phyloP scores from a whole-genome alignment of 768 basidiomycete genomes.

The Tylopilus cervinicoccineus region DNA sequence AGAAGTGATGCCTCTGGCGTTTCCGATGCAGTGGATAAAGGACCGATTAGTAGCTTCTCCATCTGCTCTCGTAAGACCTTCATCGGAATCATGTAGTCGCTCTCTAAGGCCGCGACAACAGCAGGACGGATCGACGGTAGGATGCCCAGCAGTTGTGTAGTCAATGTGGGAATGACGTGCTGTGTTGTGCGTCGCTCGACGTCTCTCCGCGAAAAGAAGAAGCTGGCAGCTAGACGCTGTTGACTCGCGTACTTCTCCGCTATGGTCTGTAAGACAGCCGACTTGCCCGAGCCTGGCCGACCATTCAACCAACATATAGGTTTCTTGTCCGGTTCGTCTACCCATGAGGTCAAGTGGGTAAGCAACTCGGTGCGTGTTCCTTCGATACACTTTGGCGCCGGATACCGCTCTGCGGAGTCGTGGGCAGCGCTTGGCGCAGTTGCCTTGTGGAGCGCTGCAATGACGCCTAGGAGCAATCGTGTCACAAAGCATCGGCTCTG shows the following conservation, averaged over 20 bases:
- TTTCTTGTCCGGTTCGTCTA: conserved; percentile 6
- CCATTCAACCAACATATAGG: conserved; percentile 25
- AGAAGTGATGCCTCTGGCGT: conserved; percentile 10
- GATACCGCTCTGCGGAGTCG: conserved; percentile 18
- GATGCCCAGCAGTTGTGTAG: conserved; percentile 26
- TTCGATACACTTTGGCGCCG: conserved; percentile 21
- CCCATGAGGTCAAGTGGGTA: conserved; percentile 13
- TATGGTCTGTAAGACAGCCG: conserved; percentile 30
- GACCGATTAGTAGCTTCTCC: conserved; percentile 23
- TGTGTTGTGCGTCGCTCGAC: conserved; percentile 19
- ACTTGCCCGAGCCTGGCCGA: conserved; percentile 25
- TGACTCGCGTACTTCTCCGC: conserved; percentile 22
- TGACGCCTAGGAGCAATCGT: conserved; percentile 2
- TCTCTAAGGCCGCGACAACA: conserved; percentile 21
- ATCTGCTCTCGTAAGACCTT: conserved; percentile 30
- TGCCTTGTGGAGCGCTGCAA: conserved; percentile 12
- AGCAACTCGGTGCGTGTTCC: conserved; percentile 21
- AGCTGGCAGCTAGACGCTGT: conserved; percentile 30
- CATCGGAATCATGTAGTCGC: conserved; percentile 23
- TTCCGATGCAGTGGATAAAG: conserved; percentile 13
- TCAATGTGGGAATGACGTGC: conserved; percentile 30
- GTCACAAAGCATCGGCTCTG: not conserved
- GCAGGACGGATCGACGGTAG: conserved; percentile 22
- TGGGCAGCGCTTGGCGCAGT: conserved; percentile 19
- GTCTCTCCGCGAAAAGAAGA: conserved; percentile 34